Percentiles rank a stretch among this genome's conserved stretches.
These are phyloP conservation scores for Geranomyces variabilis DNA, from an alignment of 192 early-diverging fungal species.

Conservation along the genomic window DNA sequence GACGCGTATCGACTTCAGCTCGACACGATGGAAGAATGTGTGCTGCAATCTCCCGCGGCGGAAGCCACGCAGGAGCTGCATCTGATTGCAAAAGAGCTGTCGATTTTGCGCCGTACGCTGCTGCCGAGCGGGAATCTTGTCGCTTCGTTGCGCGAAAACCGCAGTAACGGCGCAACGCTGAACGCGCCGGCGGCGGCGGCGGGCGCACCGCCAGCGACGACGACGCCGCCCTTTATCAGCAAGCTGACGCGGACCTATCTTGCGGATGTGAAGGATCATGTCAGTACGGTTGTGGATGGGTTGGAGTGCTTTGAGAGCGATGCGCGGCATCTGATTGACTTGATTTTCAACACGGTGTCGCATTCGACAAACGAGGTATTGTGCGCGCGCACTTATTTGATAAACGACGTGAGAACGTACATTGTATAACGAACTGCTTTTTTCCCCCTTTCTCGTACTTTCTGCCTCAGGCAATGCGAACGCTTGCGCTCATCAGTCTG, in stretches of 20 bases:
- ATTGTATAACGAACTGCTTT: background rate
- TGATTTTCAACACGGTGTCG: constrained; percentile 46
- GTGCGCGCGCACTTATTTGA: too few species aligned
- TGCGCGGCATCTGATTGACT: constrained; percentile 32
- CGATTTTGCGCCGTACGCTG: constrained; percentile 22
- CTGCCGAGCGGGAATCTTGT: constrained; percentile 30
- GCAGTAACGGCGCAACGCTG: background rate
- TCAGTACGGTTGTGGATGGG: constrained; percentile 18
- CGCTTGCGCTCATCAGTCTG: constrained; percentile 35
- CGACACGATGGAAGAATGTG: constrained; percentile 19
- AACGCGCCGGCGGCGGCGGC: background rate
- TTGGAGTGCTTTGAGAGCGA: constrained; percentile 36
- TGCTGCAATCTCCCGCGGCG: constrained; percentile 31
- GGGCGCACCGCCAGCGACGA: background rate
- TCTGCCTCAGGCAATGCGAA: constrained; percentile 41
- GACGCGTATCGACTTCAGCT: constrained; percentile 33
- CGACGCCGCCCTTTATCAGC: constrained; percentile 12
- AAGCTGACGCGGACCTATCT: constrained; percentile 41
- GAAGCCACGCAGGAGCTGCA: constrained; percentile 39
- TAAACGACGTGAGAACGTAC: background rate
- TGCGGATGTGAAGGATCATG: constrained; percentile 42
- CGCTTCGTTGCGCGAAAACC: constrained; percentile 22
- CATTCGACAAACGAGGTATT: constrained; percentile 48
- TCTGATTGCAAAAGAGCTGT: constrained; percentile 41
- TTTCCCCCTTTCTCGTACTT: too few species aligned